phyloP scores from a whole-genome alignment of 306 rosid species.

The Citrullus amarus region DNA sequence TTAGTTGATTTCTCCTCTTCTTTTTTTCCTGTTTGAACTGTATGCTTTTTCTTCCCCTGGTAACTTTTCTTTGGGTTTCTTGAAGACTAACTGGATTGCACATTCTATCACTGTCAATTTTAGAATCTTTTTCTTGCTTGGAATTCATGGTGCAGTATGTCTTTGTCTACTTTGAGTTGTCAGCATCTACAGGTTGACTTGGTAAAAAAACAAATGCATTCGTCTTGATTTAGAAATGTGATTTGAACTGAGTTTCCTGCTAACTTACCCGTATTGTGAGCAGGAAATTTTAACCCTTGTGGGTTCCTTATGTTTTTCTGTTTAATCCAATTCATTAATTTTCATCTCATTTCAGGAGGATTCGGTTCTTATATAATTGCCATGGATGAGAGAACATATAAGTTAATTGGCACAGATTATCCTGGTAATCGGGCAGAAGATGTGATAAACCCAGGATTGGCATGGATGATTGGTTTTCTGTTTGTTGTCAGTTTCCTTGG shows the following conservation, averaged over 20 bases:
- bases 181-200: neutral
- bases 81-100: neutral
- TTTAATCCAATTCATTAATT: neutral
- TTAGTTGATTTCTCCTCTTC: neutral
- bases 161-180: neutral
- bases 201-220: neutral
- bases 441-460: conserved; percentile 69
- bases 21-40: too few relatives aligned
- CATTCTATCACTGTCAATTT: neutral
- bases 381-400: conserved; percentile 74
- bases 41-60: neutral
- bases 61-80: neutral
- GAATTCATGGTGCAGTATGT: neutral
- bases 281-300: neutral
- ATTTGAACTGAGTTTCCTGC: neutral
- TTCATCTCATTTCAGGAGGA: conserved; percentile 47
- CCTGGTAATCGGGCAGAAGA: conserved; percentile 90
- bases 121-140: neutral
- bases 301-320: neutral
- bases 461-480: conserved; percentile 85
- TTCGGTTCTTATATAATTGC: conserved; percentile 80
- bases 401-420: conserved; percentile 74
- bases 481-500: conserved; percentile 90
- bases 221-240: neutral
- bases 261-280: too few relatives aligned